phyloP scores from a whole-genome alignment of 306 rosid genomes.

The Dicorynia guianensis region DNA sequence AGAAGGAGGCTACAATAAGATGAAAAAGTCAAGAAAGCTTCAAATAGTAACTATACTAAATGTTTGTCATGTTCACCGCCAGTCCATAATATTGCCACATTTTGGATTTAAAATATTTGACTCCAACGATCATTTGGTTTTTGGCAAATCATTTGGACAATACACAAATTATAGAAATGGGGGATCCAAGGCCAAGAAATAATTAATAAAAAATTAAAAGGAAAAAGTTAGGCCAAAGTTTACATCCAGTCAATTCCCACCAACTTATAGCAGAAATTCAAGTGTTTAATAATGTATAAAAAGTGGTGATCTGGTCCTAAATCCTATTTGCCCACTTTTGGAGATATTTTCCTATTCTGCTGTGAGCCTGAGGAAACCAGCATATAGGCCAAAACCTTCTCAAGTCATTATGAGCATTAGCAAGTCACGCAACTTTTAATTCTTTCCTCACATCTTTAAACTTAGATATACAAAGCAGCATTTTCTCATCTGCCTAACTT shows the following conservation, averaged over 20 bases:
- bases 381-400: background rate
- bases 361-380: too few species aligned
- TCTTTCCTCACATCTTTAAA: background rate
- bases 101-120: slow-evolving; percentile 8
- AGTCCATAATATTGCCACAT: background rate
- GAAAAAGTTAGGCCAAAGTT: background rate
- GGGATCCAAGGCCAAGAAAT: background rate
- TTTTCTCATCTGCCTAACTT: background rate
- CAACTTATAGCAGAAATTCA: background rate
- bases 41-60: background rate
- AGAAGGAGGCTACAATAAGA: slow-evolving; percentile 16
- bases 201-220: background rate
- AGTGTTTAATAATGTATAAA: background rate
- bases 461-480: background rate
- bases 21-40: background rate
- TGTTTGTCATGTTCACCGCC: background rate
- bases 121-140: background rate
- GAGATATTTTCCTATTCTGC: background rate
- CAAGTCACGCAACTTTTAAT: background rate
- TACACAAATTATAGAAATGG: background rate
- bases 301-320: background rate
- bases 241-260: background rate
- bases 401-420: background rate
- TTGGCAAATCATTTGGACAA: background rate
- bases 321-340: background rate